Evolutionary conservation across 2,329 filamentous ascomycete species (phyloP), one percentile per base, ranked within the genome.

Genomic region (Pseudogymnoascus pannorum): DNA sequence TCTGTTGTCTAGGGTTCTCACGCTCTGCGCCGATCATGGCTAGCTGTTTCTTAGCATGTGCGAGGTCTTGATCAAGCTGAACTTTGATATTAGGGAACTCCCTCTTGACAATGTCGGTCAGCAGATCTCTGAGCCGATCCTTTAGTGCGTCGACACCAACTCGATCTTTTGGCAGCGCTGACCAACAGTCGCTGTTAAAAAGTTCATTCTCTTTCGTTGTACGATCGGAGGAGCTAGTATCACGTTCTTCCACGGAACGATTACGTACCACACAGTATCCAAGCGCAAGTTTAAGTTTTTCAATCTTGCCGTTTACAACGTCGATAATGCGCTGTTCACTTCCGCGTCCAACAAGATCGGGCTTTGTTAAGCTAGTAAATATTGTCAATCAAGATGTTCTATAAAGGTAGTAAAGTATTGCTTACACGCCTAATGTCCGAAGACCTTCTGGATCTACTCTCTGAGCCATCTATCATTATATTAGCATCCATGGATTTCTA

Each of bases 221-320:
- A 26, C 63, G 62, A 26, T 9, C 20, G 20, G 29, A 2, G 24
- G 60, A 16, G 48, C 59, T 36, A 18, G 36, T 7, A 18, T 18
- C 16, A 4, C 18, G 3, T 2, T 40, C 36, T 40, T 40, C 12
- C 38, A 20, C 7, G 11, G 38, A 40, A 40, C 9, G 75, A 62
- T 66, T 66, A 4, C 61, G 57, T 18, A 66, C 36, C 11, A 66
- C 12, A 61, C 51, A 57, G 31, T 63, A 66, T n/a, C 64, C 64
- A 59, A 63, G 64, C 16, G n/a, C 58, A 22, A 66, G 58, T 33
- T 60, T 63, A 7, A 38, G 48, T 58, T 62, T 54, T n/a, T n/a
- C n/a, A n/a, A n/a, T n/a, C 42, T 61, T 63, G 33, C 62, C 61
- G 44, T 64, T 38, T n/a, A 63, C 40, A 11, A 60, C 51, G 33